Percentiles rank a stretch among this genome's conserved stretches.
phyloP scores from a whole-genome alignment of 176 grass and related monocot genomes.

The Oropetium thomaeum region DNA sequence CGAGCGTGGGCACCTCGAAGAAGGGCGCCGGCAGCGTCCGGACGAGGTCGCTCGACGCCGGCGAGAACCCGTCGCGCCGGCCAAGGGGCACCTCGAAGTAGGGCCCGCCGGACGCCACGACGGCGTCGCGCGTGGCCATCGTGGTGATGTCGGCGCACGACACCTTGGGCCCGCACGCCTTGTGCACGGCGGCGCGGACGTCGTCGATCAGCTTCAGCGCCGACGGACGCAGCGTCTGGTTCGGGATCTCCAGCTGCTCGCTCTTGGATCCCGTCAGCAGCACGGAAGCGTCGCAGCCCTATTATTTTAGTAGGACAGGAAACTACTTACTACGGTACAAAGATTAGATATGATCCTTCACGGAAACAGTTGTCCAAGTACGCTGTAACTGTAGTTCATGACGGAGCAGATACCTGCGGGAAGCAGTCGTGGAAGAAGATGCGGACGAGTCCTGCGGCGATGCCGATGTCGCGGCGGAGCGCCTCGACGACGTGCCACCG shows the following conservation, averaged over 20 bases:
- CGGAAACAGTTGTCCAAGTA: no score
- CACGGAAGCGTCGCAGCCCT: constrained; percentile 58
- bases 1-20: background rate
- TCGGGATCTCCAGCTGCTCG: constrained; percentile 18
- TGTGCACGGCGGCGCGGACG: constrained; percentile 30
- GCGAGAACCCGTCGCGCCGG: constrained; percentile 22
- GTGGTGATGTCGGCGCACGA: constrained; percentile 54
- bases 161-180: constrained; percentile 30
- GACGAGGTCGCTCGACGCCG: background rate
- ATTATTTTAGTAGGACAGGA: no score
- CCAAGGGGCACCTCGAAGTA: constrained; percentile 39
- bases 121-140: constrained; percentile 45
- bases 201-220: constrained; percentile 38
- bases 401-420: constrained; percentile 36
- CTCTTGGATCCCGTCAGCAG: constrained; percentile 23
- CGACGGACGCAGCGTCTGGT: constrained; percentile 35
- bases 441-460: constrained; percentile 48
- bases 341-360: no score
- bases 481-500: constrained; percentile 1
- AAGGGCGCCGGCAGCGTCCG: constrained; percentile 13
- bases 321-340: no score
- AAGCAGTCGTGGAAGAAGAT: constrained; percentile 70
- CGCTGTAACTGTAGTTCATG: no score
- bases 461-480: constrained; percentile 29
- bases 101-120: constrained; percentile 28